Evolutionary conservation across 2,329 filamentous ascomycete species (phyloP).

Genomic region (Aspergillus sp.): DNA sequence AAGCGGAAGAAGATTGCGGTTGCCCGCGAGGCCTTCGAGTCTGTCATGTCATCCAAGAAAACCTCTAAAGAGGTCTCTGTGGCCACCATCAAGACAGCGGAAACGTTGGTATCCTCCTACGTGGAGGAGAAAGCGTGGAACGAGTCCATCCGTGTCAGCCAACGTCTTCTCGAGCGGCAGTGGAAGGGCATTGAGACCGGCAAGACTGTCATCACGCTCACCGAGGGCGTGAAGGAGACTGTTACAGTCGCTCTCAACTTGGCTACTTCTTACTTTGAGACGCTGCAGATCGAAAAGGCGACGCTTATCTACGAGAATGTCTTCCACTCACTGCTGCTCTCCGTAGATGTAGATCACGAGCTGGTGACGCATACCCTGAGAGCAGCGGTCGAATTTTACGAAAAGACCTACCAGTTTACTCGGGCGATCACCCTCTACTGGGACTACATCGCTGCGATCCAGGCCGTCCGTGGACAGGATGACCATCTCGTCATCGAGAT

Average conservation of each 20-base stretch:
- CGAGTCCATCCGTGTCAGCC: not conserved
- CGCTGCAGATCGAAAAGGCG: not conserved
- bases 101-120: not conserved
- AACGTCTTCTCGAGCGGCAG: not conserved
- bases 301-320: not conserved
- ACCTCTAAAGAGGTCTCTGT: not conserved
- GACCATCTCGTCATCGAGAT: constrained; percentile 2
- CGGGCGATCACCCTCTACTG: not conserved
- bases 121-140: not conserved
- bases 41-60: not conserved
- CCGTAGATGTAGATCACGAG: not conserved
- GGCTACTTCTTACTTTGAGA: constrained; percentile 1
- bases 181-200: not conserved
- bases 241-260: not conserved
- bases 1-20: not conserved
- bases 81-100: not conserved
- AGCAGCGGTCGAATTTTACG: not conserved
- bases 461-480: not conserved
- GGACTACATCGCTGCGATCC: not conserved
- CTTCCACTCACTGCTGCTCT: not conserved
- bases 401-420: not conserved
- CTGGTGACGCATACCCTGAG: not conserved
- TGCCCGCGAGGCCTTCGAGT: not conserved
- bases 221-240: not conserved
- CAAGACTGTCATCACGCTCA: not conserved